Conservation (phyloP, 1,284 basidiomycete species). For the Caloboletus firmus region DNA sequence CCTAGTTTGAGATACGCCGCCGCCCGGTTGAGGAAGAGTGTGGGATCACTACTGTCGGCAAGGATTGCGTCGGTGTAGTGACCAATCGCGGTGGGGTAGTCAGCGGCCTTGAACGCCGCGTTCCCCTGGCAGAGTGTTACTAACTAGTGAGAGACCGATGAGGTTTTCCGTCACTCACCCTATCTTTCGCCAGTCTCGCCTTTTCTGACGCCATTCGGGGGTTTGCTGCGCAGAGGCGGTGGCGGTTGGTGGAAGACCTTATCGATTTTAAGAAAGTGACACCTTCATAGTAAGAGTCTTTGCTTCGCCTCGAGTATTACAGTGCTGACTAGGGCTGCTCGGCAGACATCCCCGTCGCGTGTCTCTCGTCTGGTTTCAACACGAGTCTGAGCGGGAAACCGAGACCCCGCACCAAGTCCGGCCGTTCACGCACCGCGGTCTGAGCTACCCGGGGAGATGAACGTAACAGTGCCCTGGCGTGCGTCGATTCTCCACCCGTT, state of each 20-base stretch:
- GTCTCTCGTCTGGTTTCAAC: neutral
- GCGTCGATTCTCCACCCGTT: slow-evolving; percentile 11
- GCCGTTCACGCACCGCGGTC: slow-evolving; percentile 3
- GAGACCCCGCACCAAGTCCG: neutral
- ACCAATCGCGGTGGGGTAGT: slow-evolving; percentile 55
- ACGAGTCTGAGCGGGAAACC: slow-evolving; percentile 2
- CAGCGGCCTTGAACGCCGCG: slow-evolving; percentile 52
- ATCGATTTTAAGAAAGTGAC: neutral
- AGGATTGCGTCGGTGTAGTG: slow-evolving; percentile 75
- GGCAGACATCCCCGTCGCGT: neutral
- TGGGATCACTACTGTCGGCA: slow-evolving; percentile 60
- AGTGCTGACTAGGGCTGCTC: neutral
- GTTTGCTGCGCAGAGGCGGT: slow-evolving; percentile 4
- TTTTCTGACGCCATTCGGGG: slow-evolving; percentile 37
- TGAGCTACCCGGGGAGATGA: slow-evolving; percentile 4
- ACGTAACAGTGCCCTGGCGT: slow-evolving; percentile 29
- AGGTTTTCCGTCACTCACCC: slow-evolving; percentile 12
- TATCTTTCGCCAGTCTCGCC: slow-evolving; percentile 36
- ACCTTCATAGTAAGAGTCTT: neutral
- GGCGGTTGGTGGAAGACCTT: slow-evolving; percentile 3
- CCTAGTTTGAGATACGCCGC: slow-evolving; percentile 82
- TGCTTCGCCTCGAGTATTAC: neutral
- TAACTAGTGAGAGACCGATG: neutral
- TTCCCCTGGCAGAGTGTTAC: slow-evolving; percentile 49
- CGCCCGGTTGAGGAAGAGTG: slow-evolving; percentile 75